A percentile compares a stretch with the other conserved stretches of the same genome.
These are phyloP conservation scores for Penicillium arizonense DNA, from an alignment of 495 filamentous ascomycete genomes.

Conservation along the genomic window DNA sequence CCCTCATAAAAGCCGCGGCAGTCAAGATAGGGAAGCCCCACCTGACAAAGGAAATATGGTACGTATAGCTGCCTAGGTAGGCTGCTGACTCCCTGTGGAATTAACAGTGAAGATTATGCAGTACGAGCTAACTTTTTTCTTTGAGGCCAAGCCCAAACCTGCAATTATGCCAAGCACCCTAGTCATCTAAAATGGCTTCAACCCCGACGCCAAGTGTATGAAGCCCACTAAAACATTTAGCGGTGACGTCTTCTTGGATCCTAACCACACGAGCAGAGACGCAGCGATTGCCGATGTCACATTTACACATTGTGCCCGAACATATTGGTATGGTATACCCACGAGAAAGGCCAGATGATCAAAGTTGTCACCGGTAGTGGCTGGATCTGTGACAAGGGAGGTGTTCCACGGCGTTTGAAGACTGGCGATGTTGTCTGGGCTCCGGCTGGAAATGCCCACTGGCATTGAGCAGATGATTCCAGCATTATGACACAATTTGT, in stretches of 20 bases:
- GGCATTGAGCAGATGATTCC: slow-evolving; percentile 22
- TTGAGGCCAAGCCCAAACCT: no score
- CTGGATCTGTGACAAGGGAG: slow-evolving; percentile 24
- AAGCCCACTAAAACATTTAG: slow-evolving; percentile 22
- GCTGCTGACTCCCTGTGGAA: no score
- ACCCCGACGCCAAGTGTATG: background rate
- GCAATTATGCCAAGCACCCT: slow-evolving; percentile 1
- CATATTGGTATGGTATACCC: slow-evolving; percentile 30
- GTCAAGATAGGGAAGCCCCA: no score
- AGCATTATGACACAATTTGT: slow-evolving; percentile 23
- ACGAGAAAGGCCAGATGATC: slow-evolving; percentile 22
- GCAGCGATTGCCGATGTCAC: slow-evolving; percentile 17
- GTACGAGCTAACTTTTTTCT: no score
- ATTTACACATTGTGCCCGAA: slow-evolving; percentile 23
- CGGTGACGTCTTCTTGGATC: slow-evolving; percentile 21
- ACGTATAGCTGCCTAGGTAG: no score
- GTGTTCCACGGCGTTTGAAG: slow-evolving; percentile 9
- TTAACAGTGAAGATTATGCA: no score
- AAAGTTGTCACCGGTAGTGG: slow-evolving; percentile 16
- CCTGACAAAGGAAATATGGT: no score
- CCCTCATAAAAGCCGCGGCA: no score
- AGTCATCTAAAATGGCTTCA: slow-evolving; percentile 5
- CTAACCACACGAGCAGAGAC: slow-evolving; percentile 5
- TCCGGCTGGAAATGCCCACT: slow-evolving; percentile 22
- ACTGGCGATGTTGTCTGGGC: slow-evolving; percentile 22